These are phyloP conservation scores for Fusarium nelsonii DNA, from an alignment of 2,329 filamentous ascomycete species.

Conservation along the genomic window DNA sequence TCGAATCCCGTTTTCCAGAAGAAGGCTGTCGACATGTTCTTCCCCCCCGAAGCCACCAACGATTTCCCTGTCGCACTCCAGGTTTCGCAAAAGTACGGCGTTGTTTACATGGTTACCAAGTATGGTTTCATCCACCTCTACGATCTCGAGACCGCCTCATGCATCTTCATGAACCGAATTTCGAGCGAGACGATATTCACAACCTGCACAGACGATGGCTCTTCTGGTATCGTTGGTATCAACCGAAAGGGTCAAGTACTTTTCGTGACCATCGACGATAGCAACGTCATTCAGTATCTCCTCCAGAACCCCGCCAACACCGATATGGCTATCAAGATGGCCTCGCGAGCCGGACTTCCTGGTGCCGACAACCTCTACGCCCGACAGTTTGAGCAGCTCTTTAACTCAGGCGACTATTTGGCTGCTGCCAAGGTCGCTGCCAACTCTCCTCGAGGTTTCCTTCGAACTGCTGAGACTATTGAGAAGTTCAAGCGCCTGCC, in stretches of 20 bases:
- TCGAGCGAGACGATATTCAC: slow-evolving; percentile 99
- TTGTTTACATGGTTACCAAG: slow-evolving; percentile 98
- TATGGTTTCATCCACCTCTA: slow-evolving; percentile 99
- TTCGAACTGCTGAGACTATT: slow-evolving; percentile 94
- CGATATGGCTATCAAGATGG: slow-evolving; percentile 94
- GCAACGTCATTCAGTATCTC: slow-evolving; percentile 90
- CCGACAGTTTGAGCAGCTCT: slow-evolving; percentile 90
- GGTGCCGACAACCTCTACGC: slow-evolving; percentile 95
- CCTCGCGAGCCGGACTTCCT: slow-evolving; percentile 91
- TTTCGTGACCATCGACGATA: slow-evolving; percentile 92
- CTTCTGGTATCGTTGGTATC: slow-evolving; percentile 90
- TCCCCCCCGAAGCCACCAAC: slow-evolving; percentile 93
- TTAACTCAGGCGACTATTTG: slow-evolving; percentile 81
- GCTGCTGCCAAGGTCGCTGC: slow-evolving; percentile 96
- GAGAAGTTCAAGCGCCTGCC: slow-evolving; percentile 93
- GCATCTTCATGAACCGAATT: slow-evolving; percentile 99
- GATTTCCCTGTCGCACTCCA: slow-evolving; percentile 99
- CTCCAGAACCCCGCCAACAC: slow-evolving; percentile 96
- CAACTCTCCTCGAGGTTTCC: slow-evolving; percentile 94
- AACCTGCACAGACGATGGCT: slow-evolving; percentile 84
- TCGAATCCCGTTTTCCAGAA: slow-evolving; percentile 91
- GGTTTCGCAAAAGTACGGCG: slow-evolving; percentile 94
- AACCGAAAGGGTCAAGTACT: slow-evolving; percentile 98
- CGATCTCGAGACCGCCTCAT: slow-evolving; percentile 93
- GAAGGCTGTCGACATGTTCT: slow-evolving; percentile 98